A percentile compares a stretch with the other conserved stretches of the same genome.
These are phyloP conservation scores for Leptomonas pyrrhocoris DNA, from an alignment of 208 protist species.

Conservation along the genomic window DNA sequence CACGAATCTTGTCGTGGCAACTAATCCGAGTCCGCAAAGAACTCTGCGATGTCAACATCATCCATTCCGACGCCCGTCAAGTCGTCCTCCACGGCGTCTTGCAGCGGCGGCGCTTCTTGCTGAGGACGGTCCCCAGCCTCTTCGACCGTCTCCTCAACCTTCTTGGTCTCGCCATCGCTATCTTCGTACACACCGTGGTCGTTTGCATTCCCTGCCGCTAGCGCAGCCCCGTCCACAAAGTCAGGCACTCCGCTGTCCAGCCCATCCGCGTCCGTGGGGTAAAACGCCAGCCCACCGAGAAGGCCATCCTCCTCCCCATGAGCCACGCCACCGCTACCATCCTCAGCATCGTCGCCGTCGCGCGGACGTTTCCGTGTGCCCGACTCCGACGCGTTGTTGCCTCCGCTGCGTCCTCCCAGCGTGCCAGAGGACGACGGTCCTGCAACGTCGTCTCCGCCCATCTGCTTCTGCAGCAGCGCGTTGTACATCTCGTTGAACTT, in stretches of 20 bases:
- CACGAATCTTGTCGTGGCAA: not conserved
- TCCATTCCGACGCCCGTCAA: conserved; percentile 13
- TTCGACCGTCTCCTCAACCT: not conserved
- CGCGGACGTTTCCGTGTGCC: conserved; percentile 1
- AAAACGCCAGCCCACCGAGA: conserved; percentile 2
- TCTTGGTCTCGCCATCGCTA: not conserved
- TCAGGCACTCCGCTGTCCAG: not conserved
- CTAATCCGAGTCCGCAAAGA: conserved; percentile 66
- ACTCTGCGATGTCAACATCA: conserved; percentile 50
- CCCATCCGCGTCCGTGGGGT: not conserved
- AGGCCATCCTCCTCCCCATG: not conserved
- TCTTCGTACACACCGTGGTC: conserved; percentile 1
- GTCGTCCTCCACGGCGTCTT: conserved; percentile 8
- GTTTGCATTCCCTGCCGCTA: not conserved
- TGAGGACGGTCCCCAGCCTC: not conserved
- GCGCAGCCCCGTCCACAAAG: not conserved
- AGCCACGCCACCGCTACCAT: not conserved
- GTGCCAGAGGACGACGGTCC: not conserved
- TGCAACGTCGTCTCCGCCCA: not conserved
- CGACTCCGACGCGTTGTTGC: too few species aligned
- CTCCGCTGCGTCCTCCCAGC: not conserved
- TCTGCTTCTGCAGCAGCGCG: conserved; percentile 34
- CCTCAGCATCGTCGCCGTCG: not conserved
- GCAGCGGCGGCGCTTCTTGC: not conserved
- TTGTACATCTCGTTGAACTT: conserved; percentile 73